Conservation (phyloP, 352 stramenopile species). For the Thraustochytrium aureum region DNA sequence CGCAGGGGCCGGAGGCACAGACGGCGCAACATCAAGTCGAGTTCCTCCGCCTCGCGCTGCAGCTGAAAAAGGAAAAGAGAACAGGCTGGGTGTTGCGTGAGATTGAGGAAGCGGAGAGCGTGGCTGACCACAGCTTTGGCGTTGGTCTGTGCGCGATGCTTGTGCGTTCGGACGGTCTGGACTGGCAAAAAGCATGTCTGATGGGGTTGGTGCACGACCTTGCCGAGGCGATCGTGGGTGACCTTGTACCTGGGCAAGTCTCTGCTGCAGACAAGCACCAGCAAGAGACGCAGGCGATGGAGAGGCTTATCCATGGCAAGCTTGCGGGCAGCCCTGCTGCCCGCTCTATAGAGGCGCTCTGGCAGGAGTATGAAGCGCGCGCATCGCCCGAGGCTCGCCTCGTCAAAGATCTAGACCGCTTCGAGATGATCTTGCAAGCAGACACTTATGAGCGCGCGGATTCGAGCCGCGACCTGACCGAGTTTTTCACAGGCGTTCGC, state of each 20-base stretch:
- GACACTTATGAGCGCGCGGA: constrained; percentile 34
- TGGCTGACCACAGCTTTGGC: constrained; percentile 39
- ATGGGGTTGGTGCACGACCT: constrained; percentile 50
- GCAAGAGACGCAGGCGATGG: constrained; percentile 20
- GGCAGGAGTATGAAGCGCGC: constrained; percentile 45
- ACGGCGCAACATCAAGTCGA: too few relatives aligned
- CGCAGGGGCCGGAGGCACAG: too few relatives aligned
- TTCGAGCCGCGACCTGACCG: neutral
- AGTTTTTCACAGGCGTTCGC: constrained; percentile 49
- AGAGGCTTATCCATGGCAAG: constrained; percentile 6
- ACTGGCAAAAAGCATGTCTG: constrained; percentile 14
- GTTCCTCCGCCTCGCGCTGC: neutral
- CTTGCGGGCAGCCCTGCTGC: neutral
- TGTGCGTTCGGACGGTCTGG: neutral
- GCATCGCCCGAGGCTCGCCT: constrained; percentile 11
- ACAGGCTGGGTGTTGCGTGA: constrained; percentile 22
- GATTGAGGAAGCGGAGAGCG: neutral
- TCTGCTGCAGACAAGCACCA: constrained; percentile 7
- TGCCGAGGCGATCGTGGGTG: constrained; percentile 45
- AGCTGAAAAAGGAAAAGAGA: neutral
- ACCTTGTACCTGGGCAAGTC: constrained; percentile 31
- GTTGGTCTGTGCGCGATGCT: constrained; percentile 5
- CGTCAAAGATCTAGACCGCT: constrained; percentile 52
- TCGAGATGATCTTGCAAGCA: constrained; percentile 54
- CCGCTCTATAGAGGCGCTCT: constrained; percentile 13